Evolutionary conservation across 2,329 filamentous ascomycete genomes (phyloP), one percentile per base, ranked within the genome.

Genomic region (Metarhizium brunneum): DNA sequence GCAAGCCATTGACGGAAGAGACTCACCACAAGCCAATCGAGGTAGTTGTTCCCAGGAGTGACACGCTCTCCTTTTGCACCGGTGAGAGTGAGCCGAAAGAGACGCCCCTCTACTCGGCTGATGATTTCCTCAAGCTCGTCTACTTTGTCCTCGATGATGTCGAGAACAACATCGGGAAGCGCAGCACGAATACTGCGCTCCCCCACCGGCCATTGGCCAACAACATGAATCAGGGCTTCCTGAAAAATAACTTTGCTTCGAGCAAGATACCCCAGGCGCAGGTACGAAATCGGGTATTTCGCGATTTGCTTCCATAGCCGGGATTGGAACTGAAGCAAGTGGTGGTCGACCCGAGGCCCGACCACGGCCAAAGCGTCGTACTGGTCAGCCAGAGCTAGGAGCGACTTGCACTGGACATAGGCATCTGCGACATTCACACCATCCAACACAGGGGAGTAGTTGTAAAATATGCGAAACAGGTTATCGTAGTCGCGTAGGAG

Each of bases 261-360:
- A 8, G 91, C 87, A 47, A 96, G 79, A 65, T 91, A 96, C 42
- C 91, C 92, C 1, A 97, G 81, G 56, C 92, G 92, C 50, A 96
- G 81, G 67, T 96, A 97, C 57, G 86, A 91, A 50, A 94, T 89
- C 13, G 92, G 92, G 67, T 96, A 96, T 71, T 96, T 96, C 53
- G 92, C 91, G 60, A 96, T 95, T 71, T 96, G 92, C 70, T 94
- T 95, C 87, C 92, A 96, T 2, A 97, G 79, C 2, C 90, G 83
- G 25, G 87, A 88, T 64, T 94, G 90, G 69, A 96, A 97, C 63
- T 94, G 90, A 16, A 97, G 77, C 14, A 97, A 79, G 69, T 97
- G 92, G 73, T 97, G 92, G 71, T 96, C 92, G 48, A 96, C 88
- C 42, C 92, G 83, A 1, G 90, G 89, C 0, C 92, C 92, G 8